A percentile compares a stretch with the other conserved stretches of the same genome.
Conservation (phyloP, 1,139 yeast genomes). For the Yamadazyma atlantica region DNA sequence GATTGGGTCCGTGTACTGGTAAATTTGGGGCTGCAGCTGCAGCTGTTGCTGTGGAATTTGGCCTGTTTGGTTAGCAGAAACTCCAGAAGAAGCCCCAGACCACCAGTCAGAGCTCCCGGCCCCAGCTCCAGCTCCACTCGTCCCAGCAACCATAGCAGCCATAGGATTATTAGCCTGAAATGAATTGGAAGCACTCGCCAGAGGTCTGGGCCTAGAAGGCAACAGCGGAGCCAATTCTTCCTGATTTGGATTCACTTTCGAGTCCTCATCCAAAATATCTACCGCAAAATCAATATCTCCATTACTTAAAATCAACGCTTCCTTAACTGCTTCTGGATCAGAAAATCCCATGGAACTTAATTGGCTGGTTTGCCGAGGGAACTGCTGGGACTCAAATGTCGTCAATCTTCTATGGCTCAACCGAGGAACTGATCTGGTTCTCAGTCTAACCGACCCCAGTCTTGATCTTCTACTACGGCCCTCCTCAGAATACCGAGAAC, state of each 20-base stretch:
- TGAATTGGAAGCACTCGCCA: slow-evolving; percentile 11
- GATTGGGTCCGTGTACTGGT: slow-evolving; percentile 62
- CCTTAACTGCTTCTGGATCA: slow-evolving; percentile 48
- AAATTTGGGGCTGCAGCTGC: slow-evolving; percentile 42
- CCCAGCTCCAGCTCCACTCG: slow-evolving; percentile 1
- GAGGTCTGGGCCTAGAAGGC: slow-evolving; percentile 42
- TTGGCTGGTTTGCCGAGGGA: slow-evolving; percentile 36
- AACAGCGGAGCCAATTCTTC: slow-evolving; percentile 44
- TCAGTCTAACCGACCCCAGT: slow-evolving; percentile 12
- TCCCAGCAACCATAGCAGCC: slow-evolving; percentile 17
- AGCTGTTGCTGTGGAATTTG: slow-evolving; percentile 3
- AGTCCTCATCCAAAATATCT: slow-evolving; percentile 45
- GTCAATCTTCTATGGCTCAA: slow-evolving; percentile 46
- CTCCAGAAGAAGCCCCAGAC: slow-evolving; percentile 15
- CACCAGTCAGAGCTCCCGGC: slow-evolving; percentile 27
- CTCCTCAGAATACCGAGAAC: slow-evolving; percentile 14
- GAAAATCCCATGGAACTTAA: slow-evolving; percentile 46
- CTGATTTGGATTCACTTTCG: slow-evolving; percentile 33
- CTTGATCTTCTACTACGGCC: slow-evolving; percentile 13
- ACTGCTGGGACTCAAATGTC: slow-evolving; percentile 42
- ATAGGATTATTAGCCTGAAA: slow-evolving; percentile 19
- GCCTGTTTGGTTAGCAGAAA: slow-evolving; percentile 14
- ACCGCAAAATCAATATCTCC: slow-evolving; percentile 53
- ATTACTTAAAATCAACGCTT: slow-evolving; percentile 46
- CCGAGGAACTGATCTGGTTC: slow-evolving; percentile 25